Conservation (phyloP, 768 basidiomycete species). For the Serendipita sp. region DNA sequence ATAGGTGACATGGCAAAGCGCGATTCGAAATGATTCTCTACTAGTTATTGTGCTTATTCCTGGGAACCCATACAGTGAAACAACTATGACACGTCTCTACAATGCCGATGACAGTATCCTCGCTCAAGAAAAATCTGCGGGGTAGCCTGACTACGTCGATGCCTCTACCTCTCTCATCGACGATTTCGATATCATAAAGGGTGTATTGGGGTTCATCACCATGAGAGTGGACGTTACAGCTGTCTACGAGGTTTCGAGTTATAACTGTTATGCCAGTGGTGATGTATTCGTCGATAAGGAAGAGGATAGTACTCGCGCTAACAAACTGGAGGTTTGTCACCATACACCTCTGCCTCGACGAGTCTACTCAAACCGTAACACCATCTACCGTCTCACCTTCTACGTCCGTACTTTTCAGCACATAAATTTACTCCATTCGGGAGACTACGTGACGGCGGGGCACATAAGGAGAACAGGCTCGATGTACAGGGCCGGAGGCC, state of each 20-base stretch:
- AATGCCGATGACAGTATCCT: conserved; percentile 22
- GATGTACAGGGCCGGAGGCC: neutral
- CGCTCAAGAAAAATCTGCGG: conserved; percentile 12
- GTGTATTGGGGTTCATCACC: conserved; percentile 20
- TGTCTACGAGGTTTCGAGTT: neutral
- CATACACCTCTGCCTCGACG: conserved; percentile 7
- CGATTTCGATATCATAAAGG: conserved; percentile 19
- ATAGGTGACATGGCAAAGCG: no score
- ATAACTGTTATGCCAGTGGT: neutral
- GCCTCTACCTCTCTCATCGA: conserved; percentile 10
- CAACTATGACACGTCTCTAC: conserved; percentile 16
- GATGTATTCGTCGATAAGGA: neutral
- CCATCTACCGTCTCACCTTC: neutral
- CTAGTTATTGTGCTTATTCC: no score
- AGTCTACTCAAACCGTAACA: neutral
- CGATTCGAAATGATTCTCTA: no score
- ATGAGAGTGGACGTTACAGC: neutral
- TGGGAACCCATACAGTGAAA: conserved; percentile 17
- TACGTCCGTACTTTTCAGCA: conserved; percentile 5
- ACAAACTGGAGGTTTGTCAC: neutral
- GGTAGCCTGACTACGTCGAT: conserved; percentile 20
- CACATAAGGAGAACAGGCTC: conserved; percentile 7
- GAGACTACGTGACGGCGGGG: conserved; percentile 2
- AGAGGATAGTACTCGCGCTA: neutral
- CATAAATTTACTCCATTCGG: neutral